A percentile compares a stretch with the other conserved stretches of the same genome.
Conservation (phyloP, 2,329 filamentous ascomycete genomes). For the Biscogniauxia sp. region DNA sequence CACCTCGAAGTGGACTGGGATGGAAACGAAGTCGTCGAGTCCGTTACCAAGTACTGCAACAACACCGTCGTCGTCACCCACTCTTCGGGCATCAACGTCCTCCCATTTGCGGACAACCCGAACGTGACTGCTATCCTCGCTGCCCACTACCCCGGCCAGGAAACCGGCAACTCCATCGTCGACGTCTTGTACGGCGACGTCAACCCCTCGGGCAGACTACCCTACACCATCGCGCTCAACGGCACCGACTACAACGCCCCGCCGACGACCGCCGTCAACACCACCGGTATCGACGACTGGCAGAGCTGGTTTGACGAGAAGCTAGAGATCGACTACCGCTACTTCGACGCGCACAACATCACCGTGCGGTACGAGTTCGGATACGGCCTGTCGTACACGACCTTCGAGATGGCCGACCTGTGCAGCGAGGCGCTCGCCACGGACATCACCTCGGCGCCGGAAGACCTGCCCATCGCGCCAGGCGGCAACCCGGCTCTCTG, state of each 20-base stretch:
- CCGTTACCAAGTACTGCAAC: conserved; percentile 41
- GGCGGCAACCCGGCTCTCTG: conserved; percentile 58
- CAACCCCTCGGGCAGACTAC: conserved; percentile 59
- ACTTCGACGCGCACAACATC: conserved; percentile 60
- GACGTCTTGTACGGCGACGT: conserved; percentile 61
- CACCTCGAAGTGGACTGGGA: conserved; percentile 58
- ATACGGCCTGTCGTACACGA: conserved; percentile 53
- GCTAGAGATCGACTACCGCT: conserved; percentile 66
- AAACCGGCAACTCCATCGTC: conserved; percentile 59
- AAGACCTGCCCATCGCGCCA: conserved; percentile 35
- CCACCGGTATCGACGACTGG: conserved; percentile 39
- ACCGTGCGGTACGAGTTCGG: conserved; percentile 64
- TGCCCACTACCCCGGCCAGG: conserved; percentile 59
- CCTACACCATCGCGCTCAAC: conserved; percentile 67
- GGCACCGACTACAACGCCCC: conserved; percentile 46
- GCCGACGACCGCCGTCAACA: conserved; percentile 37
- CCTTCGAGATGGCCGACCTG: conserved; percentile 52
- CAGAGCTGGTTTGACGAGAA: conserved; percentile 57
- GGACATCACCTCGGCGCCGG: conserved; percentile 29
- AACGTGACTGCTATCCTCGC: conserved; percentile 63
- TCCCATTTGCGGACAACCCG: conserved; percentile 53
- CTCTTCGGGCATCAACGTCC: conserved; percentile 56
- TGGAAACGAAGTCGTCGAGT: conserved; percentile 58
- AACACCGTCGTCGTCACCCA: conserved; percentile 58
- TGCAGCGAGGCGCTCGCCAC: conserved; percentile 19